phyloP scores from a whole-genome alignment of 495 filamentous ascomycete species.

The Lepidopterella palustris region DNA sequence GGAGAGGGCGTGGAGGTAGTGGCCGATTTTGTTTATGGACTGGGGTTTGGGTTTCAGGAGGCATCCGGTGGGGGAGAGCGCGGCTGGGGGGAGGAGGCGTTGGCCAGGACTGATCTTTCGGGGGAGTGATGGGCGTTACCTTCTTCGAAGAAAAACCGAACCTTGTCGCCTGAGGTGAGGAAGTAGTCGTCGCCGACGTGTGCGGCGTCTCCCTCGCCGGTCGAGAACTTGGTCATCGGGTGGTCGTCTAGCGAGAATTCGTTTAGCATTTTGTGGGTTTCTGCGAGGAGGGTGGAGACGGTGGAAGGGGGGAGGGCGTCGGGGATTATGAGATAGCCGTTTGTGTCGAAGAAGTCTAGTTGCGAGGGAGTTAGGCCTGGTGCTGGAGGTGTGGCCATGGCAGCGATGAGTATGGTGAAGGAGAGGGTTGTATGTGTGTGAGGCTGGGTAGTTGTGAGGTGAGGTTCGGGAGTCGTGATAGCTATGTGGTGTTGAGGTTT shows the following conservation, averaged over 20 bases:
- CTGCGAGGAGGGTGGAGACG: slow-evolving; percentile 59
- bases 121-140: slow-evolving; percentile 34
- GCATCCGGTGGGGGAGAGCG: slow-evolving; percentile 52
- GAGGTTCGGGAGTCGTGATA: too few species aligned
- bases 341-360: slow-evolving; percentile 60
- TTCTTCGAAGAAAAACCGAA: slow-evolving; percentile 96
- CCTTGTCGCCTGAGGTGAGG: slow-evolving; percentile 76
- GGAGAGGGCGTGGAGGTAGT: slow-evolving; percentile 73
- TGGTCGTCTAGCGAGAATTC: slow-evolving; percentile 70
- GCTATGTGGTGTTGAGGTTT: too few species aligned
- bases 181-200: slow-evolving; percentile 98
- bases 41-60: slow-evolving; percentile 69
- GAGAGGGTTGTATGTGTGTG: too few species aligned
- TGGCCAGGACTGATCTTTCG: neutral
- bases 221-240: slow-evolving; percentile 88
- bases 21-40: slow-evolving; percentile 96
- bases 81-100: slow-evolving; percentile 40
- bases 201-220: slow-evolving; percentile 51
- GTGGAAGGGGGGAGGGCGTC: slow-evolving; percentile 61
- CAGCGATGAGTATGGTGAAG: neutral
- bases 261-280: slow-evolving; percentile 68
- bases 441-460: too few species aligned
- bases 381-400: neutral
- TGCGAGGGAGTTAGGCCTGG: slow-evolving; percentile 64
- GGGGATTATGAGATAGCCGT: slow-evolving; percentile 89